Percentiles rank a stretch among this genome's conserved stretches.
phyloP scores from a whole-genome alignment of 2,329 filamentous ascomycete species.

The Colletotrichum tropicale region DNA sequence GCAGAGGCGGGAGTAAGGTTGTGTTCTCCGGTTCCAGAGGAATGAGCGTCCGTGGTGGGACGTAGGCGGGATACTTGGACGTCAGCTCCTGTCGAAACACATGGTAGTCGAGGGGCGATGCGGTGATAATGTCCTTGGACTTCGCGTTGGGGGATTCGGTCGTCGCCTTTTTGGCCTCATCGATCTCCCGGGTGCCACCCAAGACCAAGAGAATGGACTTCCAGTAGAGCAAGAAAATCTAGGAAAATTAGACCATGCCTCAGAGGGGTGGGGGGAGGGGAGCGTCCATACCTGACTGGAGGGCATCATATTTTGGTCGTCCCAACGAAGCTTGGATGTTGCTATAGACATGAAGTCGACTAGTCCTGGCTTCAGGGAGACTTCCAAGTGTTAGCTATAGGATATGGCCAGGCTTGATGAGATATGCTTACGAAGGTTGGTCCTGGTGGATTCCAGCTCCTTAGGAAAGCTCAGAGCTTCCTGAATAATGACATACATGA shows the following conservation, averaged over 20 bases:
- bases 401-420: neutral
- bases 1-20: constrained; percentile 84
- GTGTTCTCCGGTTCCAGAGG: constrained; percentile 90
- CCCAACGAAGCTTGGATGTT: constrained; percentile 74
- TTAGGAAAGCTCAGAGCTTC: constrained; percentile 56
- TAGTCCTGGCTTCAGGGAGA: constrained; percentile 68
- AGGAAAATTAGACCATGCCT: constrained; percentile 24
- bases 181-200: constrained; percentile 77
- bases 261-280: neutral
- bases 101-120: constrained; percentile 95
- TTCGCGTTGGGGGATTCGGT: constrained; percentile 64
- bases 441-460: constrained; percentile 49
- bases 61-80: constrained; percentile 96
- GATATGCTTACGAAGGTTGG: constrained; percentile 53
- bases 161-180: constrained; percentile 74
- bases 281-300: constrained; percentile 61
- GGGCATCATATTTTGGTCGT: constrained; percentile 65
- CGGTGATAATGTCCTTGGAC: constrained; percentile 81
- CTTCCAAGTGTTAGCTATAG: constrained; percentile 36
- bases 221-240: constrained; percentile 87
- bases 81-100: constrained; percentile 95
- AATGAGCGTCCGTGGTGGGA: constrained; percentile 82
- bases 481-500: constrained; percentile 66
- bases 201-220: constrained; percentile 88
- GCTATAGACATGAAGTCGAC: constrained; percentile 75